Evolutionary conservation across 176 grass and related monocot genomes (phyloP), one percentile per base, ranked within the genome.

Genomic region (Aegilops tauschii): DNA sequence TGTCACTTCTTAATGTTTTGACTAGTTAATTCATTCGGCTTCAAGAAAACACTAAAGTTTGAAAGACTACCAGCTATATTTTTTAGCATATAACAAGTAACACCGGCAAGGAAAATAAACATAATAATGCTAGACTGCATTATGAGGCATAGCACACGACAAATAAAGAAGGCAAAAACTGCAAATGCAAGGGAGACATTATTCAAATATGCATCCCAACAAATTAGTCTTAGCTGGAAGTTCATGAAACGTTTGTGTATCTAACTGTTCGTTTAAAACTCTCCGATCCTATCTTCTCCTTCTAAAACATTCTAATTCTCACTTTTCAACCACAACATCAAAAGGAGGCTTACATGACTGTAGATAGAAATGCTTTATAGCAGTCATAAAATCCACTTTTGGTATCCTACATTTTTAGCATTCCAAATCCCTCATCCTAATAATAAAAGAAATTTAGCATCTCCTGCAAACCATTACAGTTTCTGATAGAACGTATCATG

Each of bases 31-130:
- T 44, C 29, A 21, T 76, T 28, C 52, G 2, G 47, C 47, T 77
- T 56, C 28, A 34, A 76, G 45, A 2, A 76, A 54, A 76, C 45
- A 76, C 4, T 54, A 68, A 61, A 31, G 31, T 67, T 2, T 63
- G 67, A 63, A 73, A 74, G n/a, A 37, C 3, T 12, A 36, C 32
- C 73, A 78, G 44, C 42, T 81, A 23, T 6, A 61, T n/a, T 50
- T 30, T 20, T 82, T 58, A 35, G 20, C 71, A 72, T 79, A 72
- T 1, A 39, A 84, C 61, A 62, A 64, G 65, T 78, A 84, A 52
- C 27, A 50, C n/a, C 8, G 21, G 7, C 14, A 82, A 28, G 82
- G 40, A n/a, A 73, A 65, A 74, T 47, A 56, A 3, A 61, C 4
- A 47, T 61, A 28, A 59, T 67, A 20, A 10, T 71, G 34, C 29